Percentiles rank a stretch among this genome's conserved stretches.
phyloP scores from a whole-genome alignment of 352 stramenopile genomes.

The Plasmopara halstedii region DNA sequence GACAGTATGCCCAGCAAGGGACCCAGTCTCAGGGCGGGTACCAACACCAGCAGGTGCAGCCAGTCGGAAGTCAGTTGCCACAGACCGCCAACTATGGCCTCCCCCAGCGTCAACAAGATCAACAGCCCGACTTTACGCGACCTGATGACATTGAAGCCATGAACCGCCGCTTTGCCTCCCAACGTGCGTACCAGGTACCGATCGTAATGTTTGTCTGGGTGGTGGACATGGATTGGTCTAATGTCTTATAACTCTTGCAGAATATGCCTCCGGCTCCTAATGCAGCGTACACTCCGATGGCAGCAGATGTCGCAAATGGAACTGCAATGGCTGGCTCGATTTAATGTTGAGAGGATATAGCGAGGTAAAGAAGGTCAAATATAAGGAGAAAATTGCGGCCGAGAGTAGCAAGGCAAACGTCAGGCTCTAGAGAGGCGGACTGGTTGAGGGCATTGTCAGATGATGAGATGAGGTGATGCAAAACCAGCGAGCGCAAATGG shows the following conservation, averaged over 20 bases:
- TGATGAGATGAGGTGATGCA: conserved; percentile 2
- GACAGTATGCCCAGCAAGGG: conserved; percentile 37
- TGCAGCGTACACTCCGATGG: conserved; percentile 59
- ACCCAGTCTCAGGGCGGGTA: conserved; percentile 30
- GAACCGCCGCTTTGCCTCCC: conserved; percentile 71
- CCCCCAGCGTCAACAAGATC: conserved; percentile 31
- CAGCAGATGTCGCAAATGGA: conserved; percentile 51
- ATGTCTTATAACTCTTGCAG: conserved; percentile 14
- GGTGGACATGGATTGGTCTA: not conserved
- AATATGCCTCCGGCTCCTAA: conserved; percentile 62
- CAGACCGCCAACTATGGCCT: conserved; percentile 30
- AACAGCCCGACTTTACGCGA: conserved; percentile 61
- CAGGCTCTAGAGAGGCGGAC: conserved; percentile 6
- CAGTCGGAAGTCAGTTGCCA: conserved; percentile 23
- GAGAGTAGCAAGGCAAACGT: conserved; percentile 1
- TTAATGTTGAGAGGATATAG: conserved; percentile 16
- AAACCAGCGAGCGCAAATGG: too few species aligned
- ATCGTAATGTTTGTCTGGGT: conserved; percentile 1
- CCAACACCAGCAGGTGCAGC: conserved; percentile 30
- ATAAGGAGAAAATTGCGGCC: conserved; percentile 4
- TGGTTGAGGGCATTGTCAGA: conserved; percentile 13
- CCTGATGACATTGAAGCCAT: conserved; percentile 67
- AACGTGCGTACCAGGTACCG: conserved; percentile 75
- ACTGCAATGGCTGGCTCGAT: conserved; percentile 73
- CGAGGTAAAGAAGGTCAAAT: conserved; percentile 1